These are phyloP conservation scores for Aspergillus hancockii DNA, from an alignment of 495 filamentous ascomycete species.

Conservation along the genomic window DNA sequence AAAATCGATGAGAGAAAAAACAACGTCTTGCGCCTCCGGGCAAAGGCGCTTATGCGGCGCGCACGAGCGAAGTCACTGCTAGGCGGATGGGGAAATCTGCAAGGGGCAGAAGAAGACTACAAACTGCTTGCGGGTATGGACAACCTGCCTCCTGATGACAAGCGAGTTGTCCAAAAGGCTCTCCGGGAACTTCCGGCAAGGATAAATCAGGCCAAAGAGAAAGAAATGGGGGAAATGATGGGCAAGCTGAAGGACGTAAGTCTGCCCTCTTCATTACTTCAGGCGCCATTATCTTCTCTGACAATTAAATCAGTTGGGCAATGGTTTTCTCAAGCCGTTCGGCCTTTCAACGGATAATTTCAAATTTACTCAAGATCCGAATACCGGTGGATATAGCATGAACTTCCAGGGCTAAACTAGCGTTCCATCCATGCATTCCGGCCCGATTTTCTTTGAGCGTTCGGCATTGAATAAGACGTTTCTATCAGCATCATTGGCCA, in stretches of 20 bases:
- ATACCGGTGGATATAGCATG: conserved; percentile 89
- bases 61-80: conserved; percentile 72
- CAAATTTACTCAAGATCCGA: conserved; percentile 87
- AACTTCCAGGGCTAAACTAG: conserved; percentile 61
- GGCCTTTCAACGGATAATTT: conserved; percentile 92
- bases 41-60: conserved; percentile 83
- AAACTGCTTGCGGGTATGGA: conserved; percentile 56
- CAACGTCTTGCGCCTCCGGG: conserved; percentile 74
- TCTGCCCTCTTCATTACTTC: conserved; percentile 15
- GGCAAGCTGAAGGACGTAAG: conserved; percentile 85
- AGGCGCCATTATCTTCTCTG: background rate
- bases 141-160: conserved; percentile 64
- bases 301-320: conserved; percentile 62
- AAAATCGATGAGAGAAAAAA: conserved; percentile 51
- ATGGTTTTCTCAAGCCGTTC: conserved; percentile 90
- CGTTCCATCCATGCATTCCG: background rate
- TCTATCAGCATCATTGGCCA: background rate
- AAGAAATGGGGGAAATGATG: conserved; percentile 94
- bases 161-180: conserved; percentile 63
- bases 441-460: background rate
- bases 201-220: conserved; percentile 75
- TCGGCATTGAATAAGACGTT: conserved; percentile 1
- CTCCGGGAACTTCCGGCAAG: conserved; percentile 62
- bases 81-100: conserved; percentile 77
- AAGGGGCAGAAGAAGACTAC: conserved; percentile 79